phyloP scores from a whole-genome alignment of 176 grass and related monocot genomes.

The Hordeum vulgare region DNA sequence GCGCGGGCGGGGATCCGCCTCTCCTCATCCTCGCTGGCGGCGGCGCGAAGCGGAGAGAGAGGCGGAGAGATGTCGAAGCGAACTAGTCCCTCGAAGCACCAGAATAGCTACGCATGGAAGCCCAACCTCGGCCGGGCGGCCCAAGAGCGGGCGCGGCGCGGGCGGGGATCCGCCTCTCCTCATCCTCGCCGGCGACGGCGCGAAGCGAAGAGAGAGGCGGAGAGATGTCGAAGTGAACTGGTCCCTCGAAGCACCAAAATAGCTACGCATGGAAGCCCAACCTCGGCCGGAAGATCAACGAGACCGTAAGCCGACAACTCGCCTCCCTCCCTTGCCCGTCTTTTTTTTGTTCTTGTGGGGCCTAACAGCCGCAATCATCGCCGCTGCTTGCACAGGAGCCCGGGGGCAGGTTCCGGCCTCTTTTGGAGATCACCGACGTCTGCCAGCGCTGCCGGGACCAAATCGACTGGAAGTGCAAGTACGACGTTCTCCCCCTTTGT shows the following conservation, averaged over 20 bases:
- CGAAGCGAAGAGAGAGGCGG: not conserved
- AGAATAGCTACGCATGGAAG: conserved; percentile 86
- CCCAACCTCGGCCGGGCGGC: conserved; percentile 69
- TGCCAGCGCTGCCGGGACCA: conserved; percentile 90
- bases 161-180: not conserved
- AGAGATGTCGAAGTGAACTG: conserved; percentile 60
- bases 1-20: too few relatives aligned
- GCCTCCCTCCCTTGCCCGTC: too few relatives aligned
- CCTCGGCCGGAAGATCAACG: too few relatives aligned
- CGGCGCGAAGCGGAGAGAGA: conserved; percentile 10
- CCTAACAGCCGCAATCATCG: too few relatives aligned
- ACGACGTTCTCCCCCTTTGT: not conserved
- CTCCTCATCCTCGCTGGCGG: too few relatives aligned
- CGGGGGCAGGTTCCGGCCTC: conserved; percentile 69
- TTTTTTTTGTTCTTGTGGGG: too few relatives aligned
- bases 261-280: conserved; percentile 80
- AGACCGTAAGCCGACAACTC: too few relatives aligned
- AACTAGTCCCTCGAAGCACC: conserved; percentile 88
- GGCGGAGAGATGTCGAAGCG: conserved; percentile 51
- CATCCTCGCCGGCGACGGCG: conserved; percentile 7
- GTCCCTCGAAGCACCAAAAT: conserved; percentile 96
- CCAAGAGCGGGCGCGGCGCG: conserved; percentile 61
- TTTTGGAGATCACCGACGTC: conserved; percentile 75
- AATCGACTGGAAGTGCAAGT: conserved; percentile 99
- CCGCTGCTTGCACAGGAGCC: too few relatives aligned